These are phyloP conservation scores for Coemansia sp. DNA, from an alignment of 192 early-diverging fungal species.

Conservation along the genomic window DNA sequence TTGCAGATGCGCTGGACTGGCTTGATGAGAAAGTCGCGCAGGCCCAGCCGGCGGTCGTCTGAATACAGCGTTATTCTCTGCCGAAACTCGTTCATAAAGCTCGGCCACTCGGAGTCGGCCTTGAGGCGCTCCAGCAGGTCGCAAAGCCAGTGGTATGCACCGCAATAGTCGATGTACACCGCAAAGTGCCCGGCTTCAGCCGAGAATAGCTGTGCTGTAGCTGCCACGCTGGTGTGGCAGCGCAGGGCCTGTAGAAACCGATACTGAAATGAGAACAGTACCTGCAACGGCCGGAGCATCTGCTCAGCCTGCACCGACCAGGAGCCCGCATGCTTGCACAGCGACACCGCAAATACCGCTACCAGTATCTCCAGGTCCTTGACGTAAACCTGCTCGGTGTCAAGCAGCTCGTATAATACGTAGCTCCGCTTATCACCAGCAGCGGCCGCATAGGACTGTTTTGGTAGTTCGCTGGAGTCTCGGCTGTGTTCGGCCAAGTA, in stretches of 20 bases:
- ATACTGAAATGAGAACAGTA: conserved; percentile 34
- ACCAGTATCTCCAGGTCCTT: conserved; percentile 50
- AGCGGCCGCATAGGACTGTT: neutral
- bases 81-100: conserved; percentile 21
- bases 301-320: conserved; percentile 15
- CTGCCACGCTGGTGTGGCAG: conserved; percentile 6
- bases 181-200: conserved; percentile 15
- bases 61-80: conserved; percentile 14
- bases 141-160: conserved; percentile 29
- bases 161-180: conserved; percentile 36
- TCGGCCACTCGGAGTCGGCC: conserved; percentile 24
- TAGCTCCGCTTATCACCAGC: conserved; percentile 25
- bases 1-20: conserved; percentile 90
- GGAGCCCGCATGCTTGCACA: conserved; percentile 21
- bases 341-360: conserved; percentile 32
- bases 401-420: conserved; percentile 46
- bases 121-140: conserved; percentile 25
- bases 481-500: neutral
- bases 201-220: conserved; percentile 23
- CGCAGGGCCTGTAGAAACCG: conserved; percentile 21
- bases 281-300: conserved; percentile 27
- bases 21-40: conserved; percentile 52
- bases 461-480: neutral
- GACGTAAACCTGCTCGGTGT: conserved; percentile 53
- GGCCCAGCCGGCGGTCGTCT: conserved; percentile 20